Conservation (phyloP, 2,329 filamentous ascomycete species). For the Hypoxylon sp. region DNA sequence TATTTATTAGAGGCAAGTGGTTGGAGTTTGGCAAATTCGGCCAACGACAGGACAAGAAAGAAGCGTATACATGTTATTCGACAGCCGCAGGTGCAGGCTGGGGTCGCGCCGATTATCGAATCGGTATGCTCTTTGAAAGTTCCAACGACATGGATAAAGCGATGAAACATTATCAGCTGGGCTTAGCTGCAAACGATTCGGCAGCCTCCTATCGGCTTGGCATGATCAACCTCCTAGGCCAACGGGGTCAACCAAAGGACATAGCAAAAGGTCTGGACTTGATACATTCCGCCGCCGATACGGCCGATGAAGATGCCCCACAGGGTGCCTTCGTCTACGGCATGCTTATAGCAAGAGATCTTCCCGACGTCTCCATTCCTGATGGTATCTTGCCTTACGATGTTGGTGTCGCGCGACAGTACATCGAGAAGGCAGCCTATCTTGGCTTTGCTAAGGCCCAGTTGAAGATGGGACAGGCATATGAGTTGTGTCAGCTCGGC, state of each 20-base stretch:
- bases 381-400: conserved; percentile 78
- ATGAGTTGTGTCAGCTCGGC: conserved; percentile 92
- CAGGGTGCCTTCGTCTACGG: conserved; percentile 96
- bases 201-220: conserved; percentile 89
- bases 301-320: conserved; percentile 94
- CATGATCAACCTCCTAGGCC: conserved; percentile 97
- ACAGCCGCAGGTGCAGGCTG: conserved; percentile 89
- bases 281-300: conserved; percentile 85
- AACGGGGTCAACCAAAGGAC: conserved; percentile 91
- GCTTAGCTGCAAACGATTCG: conserved; percentile 85
- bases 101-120: conserved; percentile 91
- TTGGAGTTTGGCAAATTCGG: conserved; percentile 98
- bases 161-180: conserved; percentile 88
- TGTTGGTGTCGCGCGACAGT: conserved; percentile 80
- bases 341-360: conserved; percentile 90
- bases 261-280: conserved; percentile 83
- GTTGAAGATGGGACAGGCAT: conserved; percentile 95
- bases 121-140: conserved; percentile 98
- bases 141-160: conserved; percentile 94
- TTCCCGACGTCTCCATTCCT: conserved; percentile 91
- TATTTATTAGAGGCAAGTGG: conserved; percentile 97
- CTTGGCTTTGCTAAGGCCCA: conserved; percentile 97
- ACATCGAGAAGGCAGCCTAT: conserved; percentile 96
- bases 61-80: conserved; percentile 90
- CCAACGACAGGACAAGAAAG: conserved; percentile 90